Base-by-base conservation (phyloP, 192 early-diverging fungal genomes). In the Dimargaris verticillata region DNA sequence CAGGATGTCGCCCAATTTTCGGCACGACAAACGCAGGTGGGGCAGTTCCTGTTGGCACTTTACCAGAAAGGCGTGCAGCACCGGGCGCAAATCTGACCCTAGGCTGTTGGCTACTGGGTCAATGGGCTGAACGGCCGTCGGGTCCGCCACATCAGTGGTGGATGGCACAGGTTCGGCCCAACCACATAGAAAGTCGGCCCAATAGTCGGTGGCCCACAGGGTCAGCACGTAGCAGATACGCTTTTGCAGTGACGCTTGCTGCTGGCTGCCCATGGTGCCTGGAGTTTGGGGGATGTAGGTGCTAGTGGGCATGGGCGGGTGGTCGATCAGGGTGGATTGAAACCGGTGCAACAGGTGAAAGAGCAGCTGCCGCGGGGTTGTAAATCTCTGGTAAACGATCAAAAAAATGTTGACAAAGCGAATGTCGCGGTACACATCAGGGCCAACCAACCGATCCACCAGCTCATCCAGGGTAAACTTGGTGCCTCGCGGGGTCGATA, bases 141-240 rank as follows among this genome's bases (percentile, higher is more conserved):
- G 46, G 46, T 15, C 46, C 3, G 17, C 20, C 14, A 15, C 17
- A n/a, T 20, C 17, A 47, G 17, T 47, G 2, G 14, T 20, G 12
- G 46, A 12, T 47, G 46, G 20, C 17, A 47, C 46, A 11, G 17
- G 46, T 3, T 20, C 17, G 46, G 17, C 46, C 14, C 17, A 15
- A 11, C 20, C 46, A 20, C 20, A 15, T 5, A 47, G 46, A 20
- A 55, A 55, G 28, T 55, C 53, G 26, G 13, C 28, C 53, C 53
- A 55, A 28, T 55, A 55, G 33, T 33, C 53, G 26, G 53, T 55
- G 33, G 33, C 53, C 53, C 53, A 55, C 28, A 55, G 33, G 5
- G 26, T 33, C 28, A 55, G 33, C 28, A 55, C 26, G 26, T 55
- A 55, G 26, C 53, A 55, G 28, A 55, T 33, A 26, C 53, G 53